Conservation (phyloP, 1,284 basidiomycete genomes). For the Psilocybe mexicana region DNA sequence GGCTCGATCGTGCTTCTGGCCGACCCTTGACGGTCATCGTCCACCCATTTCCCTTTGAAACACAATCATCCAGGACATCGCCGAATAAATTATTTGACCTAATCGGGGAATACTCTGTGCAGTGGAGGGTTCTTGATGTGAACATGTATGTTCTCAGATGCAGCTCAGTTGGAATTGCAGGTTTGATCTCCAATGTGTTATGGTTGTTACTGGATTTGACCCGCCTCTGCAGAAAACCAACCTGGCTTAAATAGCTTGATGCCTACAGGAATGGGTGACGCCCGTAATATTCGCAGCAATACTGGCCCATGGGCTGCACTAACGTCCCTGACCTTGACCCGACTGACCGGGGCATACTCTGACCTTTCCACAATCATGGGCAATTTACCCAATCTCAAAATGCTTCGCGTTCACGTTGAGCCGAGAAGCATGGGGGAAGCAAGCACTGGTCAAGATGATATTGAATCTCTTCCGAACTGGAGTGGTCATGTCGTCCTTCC, state of each 20-base stretch:
- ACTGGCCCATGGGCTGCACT: background rate
- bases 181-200: too few species aligned
- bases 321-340: background rate
- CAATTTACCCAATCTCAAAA: background rate
- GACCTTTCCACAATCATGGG: background rate
- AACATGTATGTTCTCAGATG: background rate
- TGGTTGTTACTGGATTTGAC: background rate
- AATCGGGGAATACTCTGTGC: background rate
- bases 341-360: background rate
- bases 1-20: background rate
- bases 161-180: background rate
- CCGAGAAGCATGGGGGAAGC: background rate
- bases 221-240: background rate
- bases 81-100: background rate
- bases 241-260: background rate
- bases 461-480: background rate
- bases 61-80: background rate
- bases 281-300: background rate
- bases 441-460: background rate
- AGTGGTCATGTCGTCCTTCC: background rate
- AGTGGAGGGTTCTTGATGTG: slow-evolving; percentile 4
- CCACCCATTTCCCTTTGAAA: background rate
- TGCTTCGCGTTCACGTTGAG: background rate
- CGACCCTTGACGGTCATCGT: background rate
- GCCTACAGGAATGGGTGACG: background rate